A percentile compares a stretch with the other conserved stretches of the same genome.
phyloP scores from a whole-genome alignment of 495 filamentous ascomycete species.

The Collariella sp. region DNA sequence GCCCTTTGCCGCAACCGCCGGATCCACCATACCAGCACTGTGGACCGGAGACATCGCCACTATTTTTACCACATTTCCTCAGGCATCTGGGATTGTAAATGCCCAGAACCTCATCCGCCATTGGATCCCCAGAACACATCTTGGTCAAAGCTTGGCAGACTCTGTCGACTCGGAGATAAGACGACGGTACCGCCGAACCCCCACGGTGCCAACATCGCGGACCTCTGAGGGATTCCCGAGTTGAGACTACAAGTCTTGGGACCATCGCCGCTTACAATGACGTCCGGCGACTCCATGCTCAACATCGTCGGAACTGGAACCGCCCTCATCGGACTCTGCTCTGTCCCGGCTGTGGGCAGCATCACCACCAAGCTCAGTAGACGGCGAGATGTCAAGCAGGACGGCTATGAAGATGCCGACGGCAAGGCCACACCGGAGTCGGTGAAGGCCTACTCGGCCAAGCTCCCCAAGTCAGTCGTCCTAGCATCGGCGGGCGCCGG shows the following conservation, averaged over 20 bases:
- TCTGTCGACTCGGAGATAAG: background rate
- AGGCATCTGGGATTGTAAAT: too few relatives aligned
- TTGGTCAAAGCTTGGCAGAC: too few relatives aligned
- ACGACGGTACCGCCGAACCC: background rate
- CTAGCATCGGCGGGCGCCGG: conserved; percentile 39
- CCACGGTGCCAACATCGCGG: too few relatives aligned
- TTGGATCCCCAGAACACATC: too few relatives aligned
- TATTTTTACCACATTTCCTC: background rate
- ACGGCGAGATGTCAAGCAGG: conserved; percentile 24
- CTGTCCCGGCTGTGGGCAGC: conserved; percentile 30
- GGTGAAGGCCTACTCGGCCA: conserved; percentile 44
- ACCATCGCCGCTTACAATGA: conserved; percentile 15
- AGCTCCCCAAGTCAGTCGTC: conserved; percentile 39
- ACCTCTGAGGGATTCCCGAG: too few relatives aligned
- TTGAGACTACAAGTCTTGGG: too few relatives aligned
- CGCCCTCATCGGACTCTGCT: conserved; percentile 28
- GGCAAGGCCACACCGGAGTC: conserved; percentile 51
- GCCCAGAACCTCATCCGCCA: too few relatives aligned
- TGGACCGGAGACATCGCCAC: background rate
- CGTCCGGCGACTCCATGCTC: conserved; percentile 25
- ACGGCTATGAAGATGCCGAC: conserved; percentile 54
- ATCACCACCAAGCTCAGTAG: conserved; percentile 22
- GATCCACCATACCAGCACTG: background rate
- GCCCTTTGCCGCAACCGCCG: background rate
- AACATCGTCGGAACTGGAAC: conserved; percentile 28